Evolutionary conservation across 2,329 filamentous ascomycete genomes (phyloP), one percentile per base, ranked within the genome.

Genomic region (Ascochyta koolunga): DNA sequence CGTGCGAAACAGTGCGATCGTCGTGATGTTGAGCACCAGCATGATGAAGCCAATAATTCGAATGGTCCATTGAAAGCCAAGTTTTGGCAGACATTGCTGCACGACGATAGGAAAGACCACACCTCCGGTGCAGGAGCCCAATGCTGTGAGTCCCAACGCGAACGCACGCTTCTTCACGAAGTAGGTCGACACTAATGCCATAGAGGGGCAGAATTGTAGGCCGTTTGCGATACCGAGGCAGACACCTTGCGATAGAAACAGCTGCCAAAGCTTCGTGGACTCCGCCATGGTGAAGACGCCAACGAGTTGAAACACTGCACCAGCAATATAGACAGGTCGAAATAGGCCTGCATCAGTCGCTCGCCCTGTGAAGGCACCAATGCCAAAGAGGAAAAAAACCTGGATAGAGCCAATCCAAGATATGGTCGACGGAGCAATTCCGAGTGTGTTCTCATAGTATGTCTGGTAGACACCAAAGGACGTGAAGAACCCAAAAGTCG

Each of bases 41-140:
- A 85, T 83, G 22, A 89, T 79, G 48, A 89, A 81, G 0, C 84
- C 86, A 41, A 88, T 78, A 1, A 82, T 81, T 0, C 86, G 77
- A 32, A 87, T 80, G 0, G 86, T 86, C 85, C 86, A 89, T 0
- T 78, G 78, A 62, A 88, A 89, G n/a, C 69, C 70, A 19, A 71
- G 32, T 11, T 47, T 60, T 21, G 67, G 67, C 10, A 72, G 51
- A 22, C 66, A 70, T 48, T 70, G 65, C 48, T 70, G 66, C 13
- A 66, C 69, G 22, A 72, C 66, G n/a, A 71, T 54, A 18, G 70
- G 70, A 24, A 71, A 71, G 1, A 73, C 52, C 10, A 73, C 58
- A 16, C 70, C 70, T 5, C 69, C 70, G 4, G 68, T 68, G 18
- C 64, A 67, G 8, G 64, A 62, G 9, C 70, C 70, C 3, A 68